Percentiles rank a stretch among this genome's conserved stretches.
These are phyloP conservation scores for Hymenotorrendiella dingleyae DNA, from an alignment of 2,329 filamentous ascomycete genomes.

Conservation along the genomic window DNA sequence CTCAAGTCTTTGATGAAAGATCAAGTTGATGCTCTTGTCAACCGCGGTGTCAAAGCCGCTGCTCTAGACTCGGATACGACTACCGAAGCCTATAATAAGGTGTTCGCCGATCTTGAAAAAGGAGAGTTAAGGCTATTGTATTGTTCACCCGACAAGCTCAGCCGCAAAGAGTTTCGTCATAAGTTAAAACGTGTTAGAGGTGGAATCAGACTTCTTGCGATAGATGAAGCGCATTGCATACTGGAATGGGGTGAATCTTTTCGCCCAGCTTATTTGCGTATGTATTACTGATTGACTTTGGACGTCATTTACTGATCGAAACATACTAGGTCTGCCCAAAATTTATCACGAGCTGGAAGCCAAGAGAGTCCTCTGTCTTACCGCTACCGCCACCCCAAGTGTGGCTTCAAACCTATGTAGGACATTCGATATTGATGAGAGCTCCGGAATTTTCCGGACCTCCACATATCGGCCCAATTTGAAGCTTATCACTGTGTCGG, in stretches of 20 bases:
- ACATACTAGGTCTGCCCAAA: conserved; percentile 39
- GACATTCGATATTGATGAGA: conserved; percentile 43
- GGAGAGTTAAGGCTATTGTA: conserved; percentile 49
- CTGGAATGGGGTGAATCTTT: conserved; percentile 50
- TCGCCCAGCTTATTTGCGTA: conserved; percentile 45
- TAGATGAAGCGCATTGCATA: conserved; percentile 55
- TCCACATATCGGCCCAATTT: conserved; percentile 52
- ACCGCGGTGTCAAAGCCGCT: conserved; percentile 45
- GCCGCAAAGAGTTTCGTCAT: conserved; percentile 54
- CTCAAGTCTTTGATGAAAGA: conserved; percentile 56
- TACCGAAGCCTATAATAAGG: conserved; percentile 34
- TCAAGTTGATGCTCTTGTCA: conserved; percentile 49
- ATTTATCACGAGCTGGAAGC: conserved; percentile 50
- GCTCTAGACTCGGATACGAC: conserved; percentile 51
- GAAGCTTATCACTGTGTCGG: conserved; percentile 44
- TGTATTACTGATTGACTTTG: neutral
- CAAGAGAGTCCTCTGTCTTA: conserved; percentile 53
- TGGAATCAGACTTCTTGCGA: conserved; percentile 49
- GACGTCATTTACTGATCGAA: conserved; percentile 6
- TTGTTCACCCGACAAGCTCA: conserved; percentile 53
- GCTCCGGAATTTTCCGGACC: conserved; percentile 48
- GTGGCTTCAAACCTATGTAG: conserved; percentile 50
- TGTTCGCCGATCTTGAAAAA: conserved; percentile 40
- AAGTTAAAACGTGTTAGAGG: conserved; percentile 48
- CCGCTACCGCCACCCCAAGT: conserved; percentile 51